Base-by-base conservation (phyloP, 2,329 filamentous ascomycete genomes). In the Graphium sp. region DNA sequence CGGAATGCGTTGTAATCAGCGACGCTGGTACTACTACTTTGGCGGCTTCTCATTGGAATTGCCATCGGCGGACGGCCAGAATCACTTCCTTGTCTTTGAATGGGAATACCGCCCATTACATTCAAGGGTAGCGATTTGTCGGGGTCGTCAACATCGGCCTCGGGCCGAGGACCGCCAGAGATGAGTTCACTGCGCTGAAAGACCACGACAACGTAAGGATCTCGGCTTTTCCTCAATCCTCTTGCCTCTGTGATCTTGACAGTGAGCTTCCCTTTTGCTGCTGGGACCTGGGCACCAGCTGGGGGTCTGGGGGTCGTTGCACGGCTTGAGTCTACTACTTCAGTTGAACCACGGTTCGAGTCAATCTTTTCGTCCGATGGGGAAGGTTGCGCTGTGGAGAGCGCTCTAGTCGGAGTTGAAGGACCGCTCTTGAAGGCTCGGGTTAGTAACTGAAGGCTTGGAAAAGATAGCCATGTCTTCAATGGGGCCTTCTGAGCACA, bases 121-220 rank as follows among this genome's bases (percentile, higher is more conserved):
- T 56, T 63, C 15, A 32, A 28, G 4, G 14, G n/a, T 38, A 63
- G 68, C n/a, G 52, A 46, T 20, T 50, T 43, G 22, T 41, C 45
- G 15, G 56, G 37, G 33, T 62, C 45, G 31, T 75, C 69, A 24
- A 74, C 70, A 20, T 70, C 63, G 24, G 78, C 74, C 18, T 64
- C 60, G 15, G 64, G 60, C 20, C 75, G 70, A 9, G 85, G 81
- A 3, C 83, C 83, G 32, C 81, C 77, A 1, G 89, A 95, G 32
- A 98, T 93, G 41, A 92, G 77, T 50, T 98, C 89, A 45, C 87
- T 93, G 49, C 83, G 80, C 50, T 98, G 89, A 45, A 95, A 98
- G 16, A 94, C 85, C 34, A 81, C 92, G 8, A 98, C 84, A 29
- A 94, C 82, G 44, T 98, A 98, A 2, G 89, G 89, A 43, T 94